Percentiles rank a stretch among this genome's conserved stretches.
Conservation (phyloP, 2,329 filamentous ascomycete genomes). For the Pyrenophora teres region DNA sequence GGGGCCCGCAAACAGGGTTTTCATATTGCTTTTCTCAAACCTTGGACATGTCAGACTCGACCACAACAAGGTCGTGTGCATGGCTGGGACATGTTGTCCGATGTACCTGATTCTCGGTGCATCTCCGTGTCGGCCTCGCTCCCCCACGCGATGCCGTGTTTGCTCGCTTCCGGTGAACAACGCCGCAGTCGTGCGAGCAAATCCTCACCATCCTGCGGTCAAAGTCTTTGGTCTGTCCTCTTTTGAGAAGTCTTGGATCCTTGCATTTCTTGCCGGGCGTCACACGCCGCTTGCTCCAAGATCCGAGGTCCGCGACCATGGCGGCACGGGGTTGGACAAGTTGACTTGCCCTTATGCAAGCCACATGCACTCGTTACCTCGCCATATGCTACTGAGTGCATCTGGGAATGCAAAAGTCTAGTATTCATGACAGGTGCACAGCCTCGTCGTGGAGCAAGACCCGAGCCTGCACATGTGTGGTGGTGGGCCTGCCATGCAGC, state of each 20-base stretch:
- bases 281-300: neutral
- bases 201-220: slow-evolving; percentile 1
- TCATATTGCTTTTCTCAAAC: slow-evolving; percentile 32
- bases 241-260: neutral
- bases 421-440: slow-evolving; percentile 25
- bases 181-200: slow-evolving; percentile 8
- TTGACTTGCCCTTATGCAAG: slow-evolving; percentile 25
- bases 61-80: slow-evolving; percentile 8
- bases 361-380: slow-evolving; percentile 20
- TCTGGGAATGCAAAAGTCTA: slow-evolving; percentile 14
- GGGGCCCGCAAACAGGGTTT: slow-evolving; percentile 29
- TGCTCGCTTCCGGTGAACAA: slow-evolving; percentile 13
- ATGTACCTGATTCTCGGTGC: slow-evolving; percentile 41
- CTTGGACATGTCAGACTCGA: slow-evolving; percentile 26
- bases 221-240: neutral
- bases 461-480: slow-evolving; percentile 18
- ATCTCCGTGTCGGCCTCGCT: slow-evolving; percentile 10
- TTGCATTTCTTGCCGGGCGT: neutral
- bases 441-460: slow-evolving; percentile 31
- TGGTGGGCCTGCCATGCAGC: slow-evolving; percentile 27
- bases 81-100: slow-evolving; percentile 28
- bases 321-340: slow-evolving; percentile 29
- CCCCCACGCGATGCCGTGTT: slow-evolving; percentile 38
- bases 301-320: slow-evolving; percentile 4
- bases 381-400: slow-evolving; percentile 15